These are phyloP conservation scores for Aspergillus sp. DNA, from an alignment of 2,329 filamentous ascomycete genomes.

Conservation along the genomic window DNA sequence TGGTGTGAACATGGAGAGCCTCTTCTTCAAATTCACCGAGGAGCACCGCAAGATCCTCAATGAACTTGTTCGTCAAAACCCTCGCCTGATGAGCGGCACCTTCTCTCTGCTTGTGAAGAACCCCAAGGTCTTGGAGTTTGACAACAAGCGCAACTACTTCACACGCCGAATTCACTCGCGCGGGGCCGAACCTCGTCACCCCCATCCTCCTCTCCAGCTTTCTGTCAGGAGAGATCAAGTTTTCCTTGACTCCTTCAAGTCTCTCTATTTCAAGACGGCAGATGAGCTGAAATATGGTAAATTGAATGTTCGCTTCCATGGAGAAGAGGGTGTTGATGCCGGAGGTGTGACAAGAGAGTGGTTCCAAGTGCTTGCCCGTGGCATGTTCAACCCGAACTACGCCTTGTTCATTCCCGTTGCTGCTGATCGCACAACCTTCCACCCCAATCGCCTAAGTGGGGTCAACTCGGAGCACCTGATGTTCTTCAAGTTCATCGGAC, in stretches of 20 bases:
- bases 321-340: conserved; percentile 95
- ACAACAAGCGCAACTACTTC: conserved; percentile 99
- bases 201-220: conserved; percentile 77
- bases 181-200: conserved; percentile 66
- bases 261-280: conserved; percentile 93
- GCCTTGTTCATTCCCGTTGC: conserved; percentile 95
- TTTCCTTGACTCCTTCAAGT: conserved; percentile 97
- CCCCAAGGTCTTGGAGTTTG: conserved; percentile 96
- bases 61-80: conserved; percentile 93
- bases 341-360: conserved; percentile 97
- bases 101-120: conserved; percentile 97
- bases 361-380: conserved; percentile 95
- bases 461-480: conserved; percentile 94
- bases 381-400: conserved; percentile 99
- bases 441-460: conserved; percentile 89
- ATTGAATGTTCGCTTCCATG: conserved; percentile 94
- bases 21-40: conserved; percentile 98
- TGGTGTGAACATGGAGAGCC: conserved; percentile 68
- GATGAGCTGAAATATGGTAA: conserved; percentile 99
- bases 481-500: conserved; percentile 99
- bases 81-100: conserved; percentile 97
- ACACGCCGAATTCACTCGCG: conserved; percentile 85
- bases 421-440: conserved; percentile 96
- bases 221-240: conserved; percentile 90
- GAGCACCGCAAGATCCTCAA: conserved; percentile 97